Evolutionary conservation across 495 filamentous ascomycete species (phyloP), one percentile per base, ranked within the genome.

Genomic region (Neurospora sp.): DNA sequence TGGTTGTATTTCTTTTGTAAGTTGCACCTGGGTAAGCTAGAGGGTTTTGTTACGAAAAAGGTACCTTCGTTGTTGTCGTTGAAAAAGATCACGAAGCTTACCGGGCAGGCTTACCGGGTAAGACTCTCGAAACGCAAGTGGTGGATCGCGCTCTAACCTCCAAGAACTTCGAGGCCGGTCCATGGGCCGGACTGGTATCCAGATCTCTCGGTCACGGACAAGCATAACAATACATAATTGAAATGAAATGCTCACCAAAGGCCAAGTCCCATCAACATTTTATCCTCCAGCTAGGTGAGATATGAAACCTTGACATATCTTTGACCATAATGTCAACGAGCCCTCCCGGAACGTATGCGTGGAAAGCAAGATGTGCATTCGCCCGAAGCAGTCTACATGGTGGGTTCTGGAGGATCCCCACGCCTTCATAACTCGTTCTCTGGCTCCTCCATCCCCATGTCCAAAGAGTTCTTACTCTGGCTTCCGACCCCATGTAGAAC

Each of bases 401-500:
- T 45, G 8, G 1, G 18, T 20, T 4, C 0, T 7, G 44, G n/a
- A 44, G 41, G 1, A 3, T 59, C 4, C 48, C 48, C 48, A n/a
- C 10, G 10, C 20, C 0, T 2, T 59, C 0, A 5, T 1, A 27
- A 14, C 3, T 53, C 20, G 20, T 22, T 20, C 20, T 14, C 0
- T 59, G 20, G 9, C 7, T 27, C 10, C 20, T 59, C 7, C 41
- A n/a, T 18, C 4, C 10, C 10, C 2, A 14, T 59, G 9, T 59
- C 20, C 10, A 1, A 0, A 27, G 48, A n/a, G 2, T 42, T 22
- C 38, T 22, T 59, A 48, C 20, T 72, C 38, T 5, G 82, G 82
- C 73, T 84, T 84, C 27, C 78, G 77, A 12, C 76, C 82, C 72
- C 78, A 77, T 5, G 82, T 74, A 37, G 81, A 75, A 40, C 75